Evolutionary conservation across 2,329 filamentous ascomycete genomes (phyloP).

Genomic region (Hypoxylon sp.): DNA sequence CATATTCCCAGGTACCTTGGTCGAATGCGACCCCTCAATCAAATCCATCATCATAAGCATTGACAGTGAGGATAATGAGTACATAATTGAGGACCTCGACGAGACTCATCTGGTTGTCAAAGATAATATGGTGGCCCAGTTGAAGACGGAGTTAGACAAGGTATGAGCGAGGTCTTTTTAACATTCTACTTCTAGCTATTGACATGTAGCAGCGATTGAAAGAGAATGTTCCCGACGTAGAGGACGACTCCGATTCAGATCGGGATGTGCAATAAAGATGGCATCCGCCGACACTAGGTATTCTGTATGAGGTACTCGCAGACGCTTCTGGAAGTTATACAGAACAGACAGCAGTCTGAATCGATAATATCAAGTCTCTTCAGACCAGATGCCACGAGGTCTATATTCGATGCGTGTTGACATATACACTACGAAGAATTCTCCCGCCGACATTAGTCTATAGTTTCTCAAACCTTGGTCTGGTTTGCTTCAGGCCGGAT

Average conservation of each 20-base stretch:
- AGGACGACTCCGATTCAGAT: conserved; percentile 67
- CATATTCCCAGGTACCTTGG: conserved; percentile 74
- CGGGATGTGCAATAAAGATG: conserved; percentile 53
- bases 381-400: background rate
- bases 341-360: conserved; percentile 7
- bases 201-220: conserved; percentile 61
- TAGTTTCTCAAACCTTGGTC: conserved; percentile 87
- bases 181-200: conserved; percentile 32
- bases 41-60: conserved; percentile 87
- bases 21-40: conserved; percentile 89
- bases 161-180: conserved; percentile 60
- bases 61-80: conserved; percentile 77
- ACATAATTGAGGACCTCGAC: conserved; percentile 85
- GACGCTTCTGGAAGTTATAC: conserved; percentile 7
- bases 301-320: background rate
- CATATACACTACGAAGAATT: conserved; percentile 3
- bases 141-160: conserved; percentile 78
- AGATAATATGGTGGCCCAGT: conserved; percentile 76
- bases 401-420: conserved; percentile 14
- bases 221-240: conserved; percentile 66
- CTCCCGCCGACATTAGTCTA: conserved; percentile 57
- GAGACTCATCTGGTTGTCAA: conserved; percentile 83
- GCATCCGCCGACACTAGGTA: background rate
- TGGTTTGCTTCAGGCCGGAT: conserved; percentile 83
- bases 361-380: conserved; percentile 13